Conservation (phyloP, 2,329 filamentous ascomycete genomes). For the Colletotrichum costaricense region DNA sequence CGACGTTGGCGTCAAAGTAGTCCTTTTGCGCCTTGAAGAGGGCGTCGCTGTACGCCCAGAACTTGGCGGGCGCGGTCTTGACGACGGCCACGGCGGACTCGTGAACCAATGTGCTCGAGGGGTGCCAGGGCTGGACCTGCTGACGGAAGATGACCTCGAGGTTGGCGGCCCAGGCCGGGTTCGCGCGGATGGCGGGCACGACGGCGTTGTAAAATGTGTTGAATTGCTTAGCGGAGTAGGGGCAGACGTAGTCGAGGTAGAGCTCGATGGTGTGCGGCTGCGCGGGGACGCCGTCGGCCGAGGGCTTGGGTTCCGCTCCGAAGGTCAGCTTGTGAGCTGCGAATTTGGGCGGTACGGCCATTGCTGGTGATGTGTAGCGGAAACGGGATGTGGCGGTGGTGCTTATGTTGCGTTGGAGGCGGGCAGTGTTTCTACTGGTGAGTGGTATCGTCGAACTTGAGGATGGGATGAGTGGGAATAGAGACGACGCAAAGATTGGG, state of each 20-base stretch:
- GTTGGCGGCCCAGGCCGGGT: slow-evolving; percentile 65
- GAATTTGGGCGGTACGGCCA: slow-evolving; percentile 84
- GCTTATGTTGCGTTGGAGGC: not conserved
- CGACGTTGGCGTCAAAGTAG: slow-evolving; percentile 88
- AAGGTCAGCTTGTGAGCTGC: slow-evolving; percentile 75
- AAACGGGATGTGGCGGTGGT: not conserved
- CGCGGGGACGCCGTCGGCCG: slow-evolving; percentile 49
- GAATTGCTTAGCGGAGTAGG: slow-evolving; percentile 77
- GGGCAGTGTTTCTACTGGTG: not conserved
- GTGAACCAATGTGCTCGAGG: slow-evolving; percentile 82
- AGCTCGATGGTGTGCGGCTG: slow-evolving; percentile 71
- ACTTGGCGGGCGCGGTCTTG: slow-evolving; percentile 74
- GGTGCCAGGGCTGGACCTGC: slow-evolving; percentile 96
- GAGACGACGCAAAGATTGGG: slow-evolving; percentile 3
- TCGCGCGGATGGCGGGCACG: slow-evolving; percentile 70
- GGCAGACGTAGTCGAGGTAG: slow-evolving; percentile 92
- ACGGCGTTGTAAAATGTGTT: slow-evolving; percentile 77
- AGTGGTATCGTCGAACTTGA: not conserved
- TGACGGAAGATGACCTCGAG: slow-evolving; percentile 87
- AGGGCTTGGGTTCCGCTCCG: slow-evolving; percentile 45
- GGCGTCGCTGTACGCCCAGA: slow-evolving; percentile 81
- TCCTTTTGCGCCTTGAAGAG: slow-evolving; percentile 75
- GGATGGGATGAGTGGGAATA: not conserved
- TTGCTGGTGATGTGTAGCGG: slow-evolving; percentile 47
- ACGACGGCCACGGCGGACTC: slow-evolving; percentile 89